Conservation (phyloP, 179 eudicot genomes). For the Spinacia oleracea region DNA sequence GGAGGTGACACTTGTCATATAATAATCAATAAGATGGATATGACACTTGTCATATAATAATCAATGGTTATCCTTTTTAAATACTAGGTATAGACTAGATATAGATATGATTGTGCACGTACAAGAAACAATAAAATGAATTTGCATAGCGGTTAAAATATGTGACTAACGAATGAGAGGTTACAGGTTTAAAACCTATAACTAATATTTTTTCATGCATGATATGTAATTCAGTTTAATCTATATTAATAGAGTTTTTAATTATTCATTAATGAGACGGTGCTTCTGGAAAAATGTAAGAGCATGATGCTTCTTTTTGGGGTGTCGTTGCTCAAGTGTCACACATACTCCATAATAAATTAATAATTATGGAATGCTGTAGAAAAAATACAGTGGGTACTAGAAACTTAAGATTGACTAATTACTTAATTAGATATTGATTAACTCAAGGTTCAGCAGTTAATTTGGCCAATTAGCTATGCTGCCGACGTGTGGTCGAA, state of each 20-base stretch:
- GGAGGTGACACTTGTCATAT: too few relatives aligned
- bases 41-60: too few relatives aligned
- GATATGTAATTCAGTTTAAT: too few relatives aligned
- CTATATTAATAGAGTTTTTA: not conserved
- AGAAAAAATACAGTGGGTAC: not conserved
- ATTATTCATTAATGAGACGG: not conserved
- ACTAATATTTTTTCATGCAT: too few relatives aligned
- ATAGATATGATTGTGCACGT: too few relatives aligned
- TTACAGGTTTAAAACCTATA: too few relatives aligned
- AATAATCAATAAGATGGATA: too few relatives aligned
- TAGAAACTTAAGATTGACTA: constrained; percentile 3
- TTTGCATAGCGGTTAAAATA: too few relatives aligned
- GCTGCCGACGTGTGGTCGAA: constrained; percentile 16
- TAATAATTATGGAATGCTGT: not conserved
- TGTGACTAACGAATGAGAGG: too few relatives aligned
- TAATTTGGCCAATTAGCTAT: not conserved
- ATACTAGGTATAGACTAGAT: too few relatives aligned
- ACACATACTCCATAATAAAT: not conserved
- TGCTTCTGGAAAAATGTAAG: not conserved
- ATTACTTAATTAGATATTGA: constrained; percentile 11
- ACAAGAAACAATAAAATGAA: too few relatives aligned
- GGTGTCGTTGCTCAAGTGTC: not conserved
- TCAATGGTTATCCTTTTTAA: too few relatives aligned
- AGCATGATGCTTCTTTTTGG: constrained; percentile 9
- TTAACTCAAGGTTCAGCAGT: constrained; percentile 1